Conservation (phyloP, 2,329 filamentous ascomycete species). For the Calonectria montana region DNA sequence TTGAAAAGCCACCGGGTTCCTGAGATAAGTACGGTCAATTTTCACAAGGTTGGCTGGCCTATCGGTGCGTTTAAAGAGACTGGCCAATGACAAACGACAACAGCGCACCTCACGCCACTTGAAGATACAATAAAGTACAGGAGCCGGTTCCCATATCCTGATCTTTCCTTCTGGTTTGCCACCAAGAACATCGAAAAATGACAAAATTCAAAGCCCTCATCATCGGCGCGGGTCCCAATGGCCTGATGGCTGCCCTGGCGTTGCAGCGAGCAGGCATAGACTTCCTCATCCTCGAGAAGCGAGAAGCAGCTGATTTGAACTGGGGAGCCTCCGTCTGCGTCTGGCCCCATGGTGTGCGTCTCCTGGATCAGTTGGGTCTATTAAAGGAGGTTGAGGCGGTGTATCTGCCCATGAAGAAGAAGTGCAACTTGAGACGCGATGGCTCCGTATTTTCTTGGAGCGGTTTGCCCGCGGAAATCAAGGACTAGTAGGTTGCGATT, state of each 20-base stretch:
- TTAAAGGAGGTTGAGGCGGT: constrained; percentile 1
- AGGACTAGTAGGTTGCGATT: neutral
- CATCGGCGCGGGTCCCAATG: neutral
- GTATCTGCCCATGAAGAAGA: constrained; percentile 11
- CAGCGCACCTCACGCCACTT: no score
- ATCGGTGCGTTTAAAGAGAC: no score
- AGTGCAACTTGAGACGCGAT: constrained; percentile 10
- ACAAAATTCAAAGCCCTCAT: neutral
- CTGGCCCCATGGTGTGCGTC: constrained; percentile 39
- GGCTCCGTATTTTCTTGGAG: constrained; percentile 9
- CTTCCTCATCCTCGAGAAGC: neutral
- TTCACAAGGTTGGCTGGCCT: no score
- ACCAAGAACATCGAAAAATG: neutral
- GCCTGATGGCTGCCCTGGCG: neutral
- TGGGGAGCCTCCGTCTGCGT: constrained; percentile 19
- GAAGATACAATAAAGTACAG: neutral
- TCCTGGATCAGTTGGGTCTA: constrained; percentile 48
- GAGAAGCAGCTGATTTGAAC: neutral
- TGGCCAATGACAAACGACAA: no score
- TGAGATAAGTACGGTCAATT: no score
- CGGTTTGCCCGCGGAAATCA: neutral
- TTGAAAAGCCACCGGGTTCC: no score
- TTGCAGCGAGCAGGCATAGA: neutral
- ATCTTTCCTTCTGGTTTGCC: neutral
- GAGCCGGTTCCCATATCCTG: neutral